phyloP scores from a whole-genome alignment of 2,329 filamentous ascomycete species.

The Talaromyces sp. region DNA sequence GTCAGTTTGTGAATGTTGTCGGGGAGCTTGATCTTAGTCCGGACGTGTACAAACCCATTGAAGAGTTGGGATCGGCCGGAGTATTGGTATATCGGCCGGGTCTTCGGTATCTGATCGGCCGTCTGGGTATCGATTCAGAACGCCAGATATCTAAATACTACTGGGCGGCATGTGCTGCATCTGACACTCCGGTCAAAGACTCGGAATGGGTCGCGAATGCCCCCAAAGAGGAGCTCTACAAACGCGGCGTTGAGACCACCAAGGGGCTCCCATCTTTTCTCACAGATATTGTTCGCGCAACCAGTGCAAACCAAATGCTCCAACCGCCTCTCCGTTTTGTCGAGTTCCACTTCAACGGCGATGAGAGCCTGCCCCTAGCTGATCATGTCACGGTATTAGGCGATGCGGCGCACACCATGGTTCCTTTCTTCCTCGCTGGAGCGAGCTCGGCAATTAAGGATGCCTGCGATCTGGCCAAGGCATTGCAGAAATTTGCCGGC shows the following conservation, averaged over 20 bases:
- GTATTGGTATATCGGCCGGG: not conserved
- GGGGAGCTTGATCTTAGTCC: not conserved
- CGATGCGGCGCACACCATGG: conserved; percentile 12
- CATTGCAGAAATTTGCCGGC: not conserved
- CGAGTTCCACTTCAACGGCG: not conserved
- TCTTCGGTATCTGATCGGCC: not conserved
- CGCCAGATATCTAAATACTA: not conserved
- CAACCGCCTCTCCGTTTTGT: not conserved
- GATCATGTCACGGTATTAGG: conserved; percentile 3
- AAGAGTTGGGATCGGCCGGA: not conserved
- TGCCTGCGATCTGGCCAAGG: not conserved
- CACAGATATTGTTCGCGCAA: not conserved
- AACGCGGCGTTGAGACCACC: not conserved
- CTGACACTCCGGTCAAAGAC: not conserved
- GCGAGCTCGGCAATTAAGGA: conserved; percentile 16
- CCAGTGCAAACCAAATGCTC: not conserved
- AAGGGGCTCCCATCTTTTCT: not conserved
- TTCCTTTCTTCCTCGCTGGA: conserved; percentile 16
- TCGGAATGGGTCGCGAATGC: not conserved
- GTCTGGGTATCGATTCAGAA: not conserved
- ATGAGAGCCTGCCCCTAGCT: not conserved
- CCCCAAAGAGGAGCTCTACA: not conserved
- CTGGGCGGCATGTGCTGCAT: not conserved
- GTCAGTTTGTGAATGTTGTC: not conserved
- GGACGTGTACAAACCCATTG: not conserved